Percentiles rank a stretch among this genome's conserved stretches.
These are phyloP conservation scores for Solanum boliviense DNA, from an alignment of 257 asterid species.

Conservation along the genomic window DNA sequence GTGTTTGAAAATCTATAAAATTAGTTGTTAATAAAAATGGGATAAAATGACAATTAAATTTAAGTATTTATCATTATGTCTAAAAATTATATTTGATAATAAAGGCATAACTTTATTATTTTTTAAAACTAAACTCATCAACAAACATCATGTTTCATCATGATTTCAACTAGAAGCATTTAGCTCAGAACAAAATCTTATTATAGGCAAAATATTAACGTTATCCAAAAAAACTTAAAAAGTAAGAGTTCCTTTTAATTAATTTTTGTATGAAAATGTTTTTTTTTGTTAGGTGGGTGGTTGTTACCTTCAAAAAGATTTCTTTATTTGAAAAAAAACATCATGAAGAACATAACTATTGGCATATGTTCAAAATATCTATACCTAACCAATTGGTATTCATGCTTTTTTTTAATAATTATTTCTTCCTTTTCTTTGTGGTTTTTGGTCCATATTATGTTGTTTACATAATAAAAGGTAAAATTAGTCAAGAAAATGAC, in stretches of 20 bases:
- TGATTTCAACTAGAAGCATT: background rate
- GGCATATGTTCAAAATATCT: background rate
- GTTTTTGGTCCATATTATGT: background rate
- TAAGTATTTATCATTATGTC: background rate
- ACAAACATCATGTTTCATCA: background rate
- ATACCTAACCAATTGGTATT: background rate
- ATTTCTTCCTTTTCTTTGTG: background rate
- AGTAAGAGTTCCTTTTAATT: background rate
- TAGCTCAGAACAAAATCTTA: accelerated
- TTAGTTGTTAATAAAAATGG: background rate
- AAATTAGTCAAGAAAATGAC: background rate
- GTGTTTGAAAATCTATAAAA: background rate
- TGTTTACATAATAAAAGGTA: background rate
- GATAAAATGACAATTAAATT: no score
- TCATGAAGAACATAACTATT: background rate
- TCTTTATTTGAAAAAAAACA: background rate
- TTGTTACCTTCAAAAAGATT: background rate
- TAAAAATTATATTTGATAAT: background rate
- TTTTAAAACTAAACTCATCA: background rate
- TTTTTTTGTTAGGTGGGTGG: background rate
- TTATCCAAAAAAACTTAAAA: background rate
- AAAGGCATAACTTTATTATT: background rate
- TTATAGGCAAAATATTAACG: accelerated
- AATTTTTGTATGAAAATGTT: background rate
- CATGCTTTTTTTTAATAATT: background rate